Evolutionary conservation across 2,329 filamentous ascomycete species (phyloP).

Genomic region (Cytospora piceae): DNA sequence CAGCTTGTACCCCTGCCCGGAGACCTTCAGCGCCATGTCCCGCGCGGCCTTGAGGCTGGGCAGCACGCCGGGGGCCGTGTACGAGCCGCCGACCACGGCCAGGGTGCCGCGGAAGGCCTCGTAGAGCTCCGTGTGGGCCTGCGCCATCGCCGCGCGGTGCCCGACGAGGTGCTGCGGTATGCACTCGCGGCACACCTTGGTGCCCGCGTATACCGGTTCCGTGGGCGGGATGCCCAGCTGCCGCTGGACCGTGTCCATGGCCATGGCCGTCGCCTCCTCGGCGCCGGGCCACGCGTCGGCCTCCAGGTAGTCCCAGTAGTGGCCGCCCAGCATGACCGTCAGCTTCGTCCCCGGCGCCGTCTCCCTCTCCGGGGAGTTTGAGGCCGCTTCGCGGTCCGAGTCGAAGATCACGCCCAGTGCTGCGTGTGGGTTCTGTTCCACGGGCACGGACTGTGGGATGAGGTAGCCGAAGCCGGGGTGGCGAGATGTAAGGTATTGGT

Average conservation of each 20-base stretch:
- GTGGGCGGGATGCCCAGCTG: conserved; percentile 72
- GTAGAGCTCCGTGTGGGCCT: conserved; percentile 58
- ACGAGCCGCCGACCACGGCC: conserved; percentile 64
- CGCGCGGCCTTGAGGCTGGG: conserved; percentile 55
- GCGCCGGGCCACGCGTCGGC: conserved; percentile 60
- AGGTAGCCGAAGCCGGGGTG: conserved; percentile 86
- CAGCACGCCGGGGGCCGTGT: conserved; percentile 55
- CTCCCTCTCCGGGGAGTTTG: conserved; percentile 33
- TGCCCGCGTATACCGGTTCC: conserved; percentile 57
- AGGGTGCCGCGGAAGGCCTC: conserved; percentile 64
- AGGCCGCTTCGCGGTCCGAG: conserved; percentile 57
- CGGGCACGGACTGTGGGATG: conserved; percentile 67
- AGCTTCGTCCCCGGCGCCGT: conserved; percentile 71
- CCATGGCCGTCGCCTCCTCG: conserved; percentile 70
- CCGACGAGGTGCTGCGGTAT: conserved; percentile 91
- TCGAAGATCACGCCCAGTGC: conserved; percentile 89
- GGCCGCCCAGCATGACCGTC: conserved; percentile 92
- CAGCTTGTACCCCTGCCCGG: conserved; percentile 31
- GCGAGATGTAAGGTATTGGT: conserved; percentile 62
- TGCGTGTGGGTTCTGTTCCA: conserved; percentile 40
- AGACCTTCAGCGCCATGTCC: conserved; percentile 48
- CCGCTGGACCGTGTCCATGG: conserved; percentile 68
- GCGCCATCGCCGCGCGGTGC: conserved; percentile 66
- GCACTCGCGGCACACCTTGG: conserved; percentile 66
- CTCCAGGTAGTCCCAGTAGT: conserved; percentile 73